phyloP scores from a whole-genome alignment of 495 filamentous ascomycete genomes.

The Penicillium herquei region DNA sequence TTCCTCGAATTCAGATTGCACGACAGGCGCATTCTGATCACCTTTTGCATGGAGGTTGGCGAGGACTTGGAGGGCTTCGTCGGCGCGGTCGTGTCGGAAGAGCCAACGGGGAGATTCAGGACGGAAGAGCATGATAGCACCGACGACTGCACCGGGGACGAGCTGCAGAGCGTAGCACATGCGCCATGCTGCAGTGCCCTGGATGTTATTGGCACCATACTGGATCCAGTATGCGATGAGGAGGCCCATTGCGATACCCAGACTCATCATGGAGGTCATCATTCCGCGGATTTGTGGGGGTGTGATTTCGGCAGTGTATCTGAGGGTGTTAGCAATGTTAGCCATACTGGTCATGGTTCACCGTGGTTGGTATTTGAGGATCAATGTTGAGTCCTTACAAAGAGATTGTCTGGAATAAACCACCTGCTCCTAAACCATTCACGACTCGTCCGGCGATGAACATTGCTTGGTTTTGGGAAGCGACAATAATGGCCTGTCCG shows the following conservation, averaged over 20 bases:
- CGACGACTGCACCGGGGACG: not conserved
- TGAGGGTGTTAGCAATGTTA: not conserved
- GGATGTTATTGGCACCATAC: not conserved
- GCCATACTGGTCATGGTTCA: too few species aligned
- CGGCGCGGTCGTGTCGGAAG: not conserved
- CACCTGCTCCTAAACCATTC: not conserved
- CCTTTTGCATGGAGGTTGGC: not conserved
- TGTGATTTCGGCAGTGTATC: constrained; percentile 1
- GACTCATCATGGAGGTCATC: constrained; percentile 3
- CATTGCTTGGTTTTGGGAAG: not conserved
- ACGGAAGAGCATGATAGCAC: not conserved
- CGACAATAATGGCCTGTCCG: constrained; percentile 1
- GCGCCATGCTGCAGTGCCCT: constrained; percentile 1
- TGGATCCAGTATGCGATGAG: not conserved
- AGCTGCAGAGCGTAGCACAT: constrained; percentile 1
- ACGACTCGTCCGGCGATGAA: constrained; percentile 1
- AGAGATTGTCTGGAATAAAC: constrained; percentile 1
- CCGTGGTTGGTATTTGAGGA: too few species aligned
- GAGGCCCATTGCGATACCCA: constrained; percentile 1
- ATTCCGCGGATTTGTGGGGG: not conserved
- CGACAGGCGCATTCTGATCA: not conserved
- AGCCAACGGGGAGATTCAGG: not conserved
- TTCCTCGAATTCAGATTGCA: not conserved
- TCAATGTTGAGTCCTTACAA: not conserved
- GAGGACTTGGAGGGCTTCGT: not conserved